Evolutionary conservation across 2,329 filamentous ascomycete species (phyloP), one percentile per base, ranked within the genome.

Genomic region (Arachnomyces sp.): DNA sequence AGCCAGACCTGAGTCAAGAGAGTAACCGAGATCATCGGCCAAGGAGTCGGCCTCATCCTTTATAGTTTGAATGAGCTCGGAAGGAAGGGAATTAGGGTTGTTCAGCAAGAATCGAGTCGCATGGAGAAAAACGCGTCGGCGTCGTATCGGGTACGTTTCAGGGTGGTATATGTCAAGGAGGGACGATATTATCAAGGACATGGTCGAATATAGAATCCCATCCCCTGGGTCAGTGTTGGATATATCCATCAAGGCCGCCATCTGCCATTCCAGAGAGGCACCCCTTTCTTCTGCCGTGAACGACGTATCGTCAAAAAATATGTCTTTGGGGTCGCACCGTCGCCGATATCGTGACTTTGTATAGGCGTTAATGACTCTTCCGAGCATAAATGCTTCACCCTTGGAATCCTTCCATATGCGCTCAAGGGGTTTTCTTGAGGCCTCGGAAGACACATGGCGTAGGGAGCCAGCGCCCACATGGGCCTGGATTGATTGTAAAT

Each of bases 401-500:
- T 63, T 55, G 3, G 61, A 48, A 38, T 64, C 51, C 32, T 61
- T 58, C 39, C 53, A 60, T 3, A 56, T 45, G 17, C 45, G 45
- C 34, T 49, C 46, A 4, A 54, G 53, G 13, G 59, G 56, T 7
- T 47, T 49, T 7, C 49, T 53, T 3, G 50, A 32, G 7, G 58
- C 52, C 29, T 47, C 47, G 8, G 53, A 51, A 1, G 50, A 39
- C 9, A 61, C 50, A 28, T 59, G 46, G 5, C 56, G 46, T 40
- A 71, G 45, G 13, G 53, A 47, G 2, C 61, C 67, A 14, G 55
- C 48, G 3, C 58, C 49, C 25, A 70, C 57, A 46, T 69, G 60
- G 37, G 64, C 60, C 15, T 52, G 48, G 29, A 71, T 60, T 3
- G 67, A 63, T 31, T 61, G 57, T 29, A 49, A 48, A 31, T 69